Evolutionary conservation across 306 rosid species (phyloP).

Genomic region (Sechiopsis laciniata): DNA sequence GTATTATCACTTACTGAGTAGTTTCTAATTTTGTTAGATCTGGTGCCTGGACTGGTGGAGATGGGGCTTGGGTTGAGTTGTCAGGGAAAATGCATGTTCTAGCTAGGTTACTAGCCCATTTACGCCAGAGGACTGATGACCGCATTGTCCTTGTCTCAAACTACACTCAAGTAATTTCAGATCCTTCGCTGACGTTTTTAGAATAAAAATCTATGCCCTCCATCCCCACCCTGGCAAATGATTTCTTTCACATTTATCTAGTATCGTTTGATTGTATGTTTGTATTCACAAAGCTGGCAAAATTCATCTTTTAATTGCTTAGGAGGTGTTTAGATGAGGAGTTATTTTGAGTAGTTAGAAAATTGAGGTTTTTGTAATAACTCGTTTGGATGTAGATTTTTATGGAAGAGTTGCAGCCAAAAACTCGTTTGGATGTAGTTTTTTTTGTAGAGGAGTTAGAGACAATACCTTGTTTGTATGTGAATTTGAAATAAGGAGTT

Average conservation of each 20-base stretch:
- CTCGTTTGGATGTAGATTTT: too few species aligned
- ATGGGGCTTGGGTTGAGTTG: slow-evolving; percentile 92
- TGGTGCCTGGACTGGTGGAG: slow-evolving; percentile 89
- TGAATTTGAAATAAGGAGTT: too few species aligned
- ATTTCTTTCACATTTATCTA: background rate
- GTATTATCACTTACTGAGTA: slow-evolving; percentile 13
- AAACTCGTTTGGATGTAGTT: too few species aligned
- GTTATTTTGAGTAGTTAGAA: too few species aligned
- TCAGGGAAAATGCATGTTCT: slow-evolving; percentile 98
- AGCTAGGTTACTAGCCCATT: slow-evolving; percentile 80
- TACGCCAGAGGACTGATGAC: slow-evolving; percentile 72
- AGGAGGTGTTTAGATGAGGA: too few species aligned
- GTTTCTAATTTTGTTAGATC: slow-evolving; percentile 41
- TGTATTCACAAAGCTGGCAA: background rate
- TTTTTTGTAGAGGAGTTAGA: too few species aligned
- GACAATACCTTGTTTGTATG: too few species aligned
- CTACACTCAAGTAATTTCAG: slow-evolving; percentile 76
- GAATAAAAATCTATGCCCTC: background rate
- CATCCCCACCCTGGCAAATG: background rate
- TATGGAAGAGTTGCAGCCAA: too few species aligned
- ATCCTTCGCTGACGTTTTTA: background rate
- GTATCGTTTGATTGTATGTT: background rate
- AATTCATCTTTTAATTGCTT: background rate
- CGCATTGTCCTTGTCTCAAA: slow-evolving; percentile 95
- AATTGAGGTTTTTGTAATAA: too few species aligned